Evolutionary conservation across 768 basidiomycete genomes (phyloP), one percentile per base, ranked within the genome.

Genomic region (Mycena galericulata): DNA sequence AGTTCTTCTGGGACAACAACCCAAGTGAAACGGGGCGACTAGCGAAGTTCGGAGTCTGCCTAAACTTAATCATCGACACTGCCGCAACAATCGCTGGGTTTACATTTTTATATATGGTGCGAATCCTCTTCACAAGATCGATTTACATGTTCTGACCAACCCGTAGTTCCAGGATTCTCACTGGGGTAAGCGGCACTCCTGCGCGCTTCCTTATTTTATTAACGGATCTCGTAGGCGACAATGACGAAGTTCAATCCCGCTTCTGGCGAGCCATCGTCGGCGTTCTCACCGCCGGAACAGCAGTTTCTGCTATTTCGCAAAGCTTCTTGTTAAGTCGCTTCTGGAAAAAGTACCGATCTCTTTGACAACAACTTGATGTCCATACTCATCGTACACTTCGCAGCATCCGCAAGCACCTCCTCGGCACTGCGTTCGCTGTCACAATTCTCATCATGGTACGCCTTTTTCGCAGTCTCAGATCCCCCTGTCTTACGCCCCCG

Each of bases 381-480:
- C 27, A 4, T 36, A n/a, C 45, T 65, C 27, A 62, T 15, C 4
- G 30, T 46, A 4, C 22, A 40, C 7, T 49, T 4, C 32, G 17
- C 41, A 70, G 69, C 50, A 70, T 70, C 27, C 69, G 65, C 18
- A 53, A 70, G 5, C 69, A 67, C 32, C 69, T 56, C 15, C 55
- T 70, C 17, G 69, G 69, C 17, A 70, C 69, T n/a, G 65, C 50
- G 15, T 66, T 70, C 40, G 60, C 65, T 26, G 65, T 67, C 10
- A 50, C 69, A 17, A 26, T 66, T 20, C 60, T 66, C 30, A 43
- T 58, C 18, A 32, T 66, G 38, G 69, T 70, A 18, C 15, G 62
- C 40, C 26, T 30, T 27, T 27, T 29, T 47, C 29, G 1, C 9
- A 29, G 14, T 53, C 43, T 47, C 36, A 18, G 15, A 6, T 14